phyloP scores from a whole-genome alignment of 768 basidiomycete species.

The Mrakia gelida region DNA sequence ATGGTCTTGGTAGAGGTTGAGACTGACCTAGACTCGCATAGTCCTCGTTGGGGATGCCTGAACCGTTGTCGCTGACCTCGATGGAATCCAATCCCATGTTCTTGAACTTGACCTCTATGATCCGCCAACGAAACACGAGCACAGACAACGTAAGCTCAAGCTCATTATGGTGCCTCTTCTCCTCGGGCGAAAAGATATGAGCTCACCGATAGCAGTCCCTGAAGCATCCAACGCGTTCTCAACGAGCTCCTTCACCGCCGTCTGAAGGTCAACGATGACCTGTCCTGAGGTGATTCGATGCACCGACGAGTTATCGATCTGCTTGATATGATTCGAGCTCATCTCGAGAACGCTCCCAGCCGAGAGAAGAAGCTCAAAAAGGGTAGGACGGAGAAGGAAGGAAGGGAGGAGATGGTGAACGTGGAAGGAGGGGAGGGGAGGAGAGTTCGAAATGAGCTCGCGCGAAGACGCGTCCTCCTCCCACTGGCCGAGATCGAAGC shows the following conservation, averaged over 20 bases:
- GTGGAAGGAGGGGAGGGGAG: not conserved
- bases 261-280: constrained; percentile 88
- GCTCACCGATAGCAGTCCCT: constrained; percentile 74
- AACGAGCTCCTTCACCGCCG: constrained; percentile 90
- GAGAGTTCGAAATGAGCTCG: constrained; percentile 2
- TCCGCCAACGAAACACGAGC: not conserved
- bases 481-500: too few relatives aligned
- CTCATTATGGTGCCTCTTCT: not conserved
- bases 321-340: constrained; percentile 4
- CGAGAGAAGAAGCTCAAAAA: not conserved
- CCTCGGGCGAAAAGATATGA: not conserved
- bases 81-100: constrained; percentile 75
- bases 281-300: constrained; percentile 92
- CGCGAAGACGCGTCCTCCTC: not conserved
- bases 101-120: constrained; percentile 78
- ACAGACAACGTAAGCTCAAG: too few relatives aligned
- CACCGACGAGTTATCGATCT: constrained; percentile 71
- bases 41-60: constrained; percentile 72
- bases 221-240: constrained; percentile 95
- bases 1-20: not conserved
- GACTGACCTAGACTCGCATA: constrained; percentile 70
- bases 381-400: not conserved
- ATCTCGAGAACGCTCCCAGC: not conserved
- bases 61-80: constrained; percentile 90
- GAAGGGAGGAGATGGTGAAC: not conserved